Evolutionary conservation across 2,329 filamentous ascomycete genomes (phyloP).

Genomic region (Arthrobotrys megalospora): DNA sequence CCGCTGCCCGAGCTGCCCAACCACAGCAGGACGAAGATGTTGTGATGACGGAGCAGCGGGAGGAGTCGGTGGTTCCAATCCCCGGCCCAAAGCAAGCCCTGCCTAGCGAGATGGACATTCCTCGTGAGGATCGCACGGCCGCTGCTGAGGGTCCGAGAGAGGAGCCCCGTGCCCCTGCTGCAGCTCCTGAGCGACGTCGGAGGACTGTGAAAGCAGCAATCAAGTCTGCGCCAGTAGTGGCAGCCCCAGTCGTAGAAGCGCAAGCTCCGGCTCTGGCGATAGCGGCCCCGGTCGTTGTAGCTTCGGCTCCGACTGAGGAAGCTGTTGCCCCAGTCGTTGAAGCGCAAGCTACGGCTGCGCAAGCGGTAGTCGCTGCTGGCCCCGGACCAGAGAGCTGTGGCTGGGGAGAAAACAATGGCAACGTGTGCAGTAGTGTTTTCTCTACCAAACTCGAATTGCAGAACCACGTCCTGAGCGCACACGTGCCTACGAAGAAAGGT

Average conservation of each 20-base stretch:
- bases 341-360: not conserved
- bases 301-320: not conserved
- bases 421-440: conserved; percentile 21
- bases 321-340: not conserved
- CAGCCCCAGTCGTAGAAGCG: not conserved
- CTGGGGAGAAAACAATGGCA: conserved; percentile 16
- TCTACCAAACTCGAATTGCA: conserved; percentile 17
- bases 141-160: not conserved
- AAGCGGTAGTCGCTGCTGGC: not conserved
- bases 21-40: not conserved
- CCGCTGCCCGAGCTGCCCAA: conserved; percentile 10
- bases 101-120: conserved; percentile 2
- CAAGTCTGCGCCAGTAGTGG: not conserved
- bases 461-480: conserved; percentile 14
- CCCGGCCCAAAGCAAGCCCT: not conserved
- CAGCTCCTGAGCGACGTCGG: conserved; percentile 6
- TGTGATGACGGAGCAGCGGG: conserved; percentile 13
- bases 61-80: conserved; percentile 10
- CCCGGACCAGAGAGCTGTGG: conserved; percentile 17
- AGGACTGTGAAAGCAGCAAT: conserved; percentile 13
- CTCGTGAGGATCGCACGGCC: conserved; percentile 16
- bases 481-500: conserved; percentile 23
- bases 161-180: not conserved
- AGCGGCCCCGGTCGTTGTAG: not conserved
- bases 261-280: not conserved